A percentile compares a stretch with the other conserved stretches of the same genome.
phyloP scores from a whole-genome alignment of 139 green algal species.

The Chlamydomonas incerta region DNA sequence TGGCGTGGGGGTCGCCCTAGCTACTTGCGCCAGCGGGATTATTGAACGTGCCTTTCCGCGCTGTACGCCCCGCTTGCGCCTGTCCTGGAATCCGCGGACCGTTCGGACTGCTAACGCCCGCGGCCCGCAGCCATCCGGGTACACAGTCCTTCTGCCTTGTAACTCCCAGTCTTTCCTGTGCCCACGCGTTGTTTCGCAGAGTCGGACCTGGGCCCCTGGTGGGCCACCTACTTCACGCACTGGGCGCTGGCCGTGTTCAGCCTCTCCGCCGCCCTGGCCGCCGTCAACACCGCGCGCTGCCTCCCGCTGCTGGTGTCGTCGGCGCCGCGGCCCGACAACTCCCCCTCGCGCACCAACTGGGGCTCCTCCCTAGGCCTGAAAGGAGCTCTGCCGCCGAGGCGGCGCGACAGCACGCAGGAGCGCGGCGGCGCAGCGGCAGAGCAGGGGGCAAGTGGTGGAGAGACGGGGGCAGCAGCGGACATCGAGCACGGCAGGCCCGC shows the following conservation, averaged over 20 bases:
- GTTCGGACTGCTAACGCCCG: too few species aligned
- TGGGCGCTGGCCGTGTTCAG: constrained; percentile 18
- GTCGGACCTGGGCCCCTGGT: neutral
- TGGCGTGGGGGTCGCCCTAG: too few species aligned
- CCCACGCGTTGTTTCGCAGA: too few species aligned
- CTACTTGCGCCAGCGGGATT: too few species aligned
- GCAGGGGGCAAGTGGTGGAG: neutral
- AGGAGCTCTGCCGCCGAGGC: neutral
- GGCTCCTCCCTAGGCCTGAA: neutral
- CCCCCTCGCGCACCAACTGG: constrained; percentile 36
- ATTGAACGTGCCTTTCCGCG: too few species aligned
- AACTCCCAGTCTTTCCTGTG: too few species aligned
- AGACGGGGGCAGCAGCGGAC: neutral
- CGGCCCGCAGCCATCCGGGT: too few species aligned
- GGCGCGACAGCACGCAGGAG: neutral
- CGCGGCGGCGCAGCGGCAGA: too few species aligned
- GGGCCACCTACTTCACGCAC: constrained; percentile 48
- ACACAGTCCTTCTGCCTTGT: too few species aligned
- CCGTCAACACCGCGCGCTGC: constrained; percentile 35
- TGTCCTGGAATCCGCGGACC: too few species aligned
- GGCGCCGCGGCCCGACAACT: constrained; percentile 33
- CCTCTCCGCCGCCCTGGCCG: neutral
- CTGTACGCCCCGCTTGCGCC: too few species aligned
- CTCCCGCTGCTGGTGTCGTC: constrained; percentile 6
- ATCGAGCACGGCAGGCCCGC: too few species aligned